Percentiles rank a stretch among this genome's conserved stretches.
These are phyloP conservation scores for Yamadazyma pseudoaaseri DNA, from an alignment of 1,139 yeast genomes.

Conservation along the genomic window DNA sequence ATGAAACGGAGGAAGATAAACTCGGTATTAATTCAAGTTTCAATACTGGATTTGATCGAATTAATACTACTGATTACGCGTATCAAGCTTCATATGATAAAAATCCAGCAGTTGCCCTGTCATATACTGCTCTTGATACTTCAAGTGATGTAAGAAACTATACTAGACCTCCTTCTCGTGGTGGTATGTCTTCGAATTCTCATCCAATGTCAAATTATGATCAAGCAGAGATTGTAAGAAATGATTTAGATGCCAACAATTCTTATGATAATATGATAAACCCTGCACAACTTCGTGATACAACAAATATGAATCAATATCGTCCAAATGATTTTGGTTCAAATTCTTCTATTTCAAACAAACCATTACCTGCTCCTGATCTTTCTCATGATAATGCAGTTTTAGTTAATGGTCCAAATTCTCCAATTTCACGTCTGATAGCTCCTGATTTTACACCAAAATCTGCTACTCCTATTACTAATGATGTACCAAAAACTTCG, in stretches of 20 bases:
- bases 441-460: slow-evolving; percentile 33
- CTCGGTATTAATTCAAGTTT: too few relatives aligned
- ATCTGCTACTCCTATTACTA: slow-evolving; percentile 27
- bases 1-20: too few relatives aligned
- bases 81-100: not conserved
- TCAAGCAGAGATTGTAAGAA: not conserved
- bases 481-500: slow-evolving; percentile 21
- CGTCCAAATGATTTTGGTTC: too few relatives aligned
- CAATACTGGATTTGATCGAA: too few relatives aligned
- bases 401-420: slow-evolving; percentile 30
- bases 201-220: not conserved
- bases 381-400: not conserved
- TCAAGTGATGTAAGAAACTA: not conserved
- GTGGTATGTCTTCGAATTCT: too few relatives aligned
- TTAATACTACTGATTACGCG: not conserved
- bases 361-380: not conserved
- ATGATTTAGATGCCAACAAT: not conserved
- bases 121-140: not conserved
- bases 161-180: not conserved
- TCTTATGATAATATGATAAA: not conserved
- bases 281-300: too few relatives aligned
- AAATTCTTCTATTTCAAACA: too few relatives aligned
- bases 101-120: not conserved
- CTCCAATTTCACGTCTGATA: slow-evolving; percentile 32
- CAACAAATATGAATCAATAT: too few relatives aligned